A percentile compares a stretch with the other conserved stretches of the same genome.
phyloP scores from a whole-genome alignment of 441 rosid species.

The Euphorbia schlechtendalii region DNA sequence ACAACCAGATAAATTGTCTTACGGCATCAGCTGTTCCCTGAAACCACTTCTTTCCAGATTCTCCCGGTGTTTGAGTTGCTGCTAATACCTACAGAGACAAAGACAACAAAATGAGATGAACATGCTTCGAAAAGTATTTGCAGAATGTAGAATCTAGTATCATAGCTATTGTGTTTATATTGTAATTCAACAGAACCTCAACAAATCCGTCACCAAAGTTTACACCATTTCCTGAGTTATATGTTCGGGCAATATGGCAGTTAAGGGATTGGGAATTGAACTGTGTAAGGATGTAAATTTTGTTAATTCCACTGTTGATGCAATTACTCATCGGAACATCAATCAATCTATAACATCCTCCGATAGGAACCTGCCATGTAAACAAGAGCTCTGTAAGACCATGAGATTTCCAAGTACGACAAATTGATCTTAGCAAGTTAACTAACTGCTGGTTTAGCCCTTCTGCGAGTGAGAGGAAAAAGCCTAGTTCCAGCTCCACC shows the following conservation, averaged over 20 bases:
- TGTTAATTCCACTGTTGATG: slow-evolving; percentile 76
- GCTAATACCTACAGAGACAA: slow-evolving; percentile 51
- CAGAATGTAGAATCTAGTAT: neutral
- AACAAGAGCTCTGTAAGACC: neutral
- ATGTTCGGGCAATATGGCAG: slow-evolving; percentile 70
- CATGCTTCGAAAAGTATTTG: slow-evolving; percentile 1
- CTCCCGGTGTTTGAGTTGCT: slow-evolving; percentile 87
- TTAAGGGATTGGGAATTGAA: slow-evolving; percentile 86
- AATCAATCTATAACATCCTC: slow-evolving; percentile 81
- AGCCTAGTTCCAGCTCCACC: slow-evolving; percentile 90
- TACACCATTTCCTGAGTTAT: slow-evolving; percentile 59
- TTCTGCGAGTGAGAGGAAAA: slow-evolving; percentile 64
- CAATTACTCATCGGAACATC: slow-evolving; percentile 89
- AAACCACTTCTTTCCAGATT: slow-evolving; percentile 82
- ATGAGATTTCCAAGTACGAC: slow-evolving; percentile 1
- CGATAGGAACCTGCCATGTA: slow-evolving; percentile 66
- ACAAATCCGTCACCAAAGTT: slow-evolving; percentile 78
- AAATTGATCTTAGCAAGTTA: neutral
- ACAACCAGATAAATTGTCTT: slow-evolving; percentile 75
- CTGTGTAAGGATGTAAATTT: slow-evolving; percentile 81
- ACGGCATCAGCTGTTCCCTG: slow-evolving; percentile 96
- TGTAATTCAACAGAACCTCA: slow-evolving; percentile 45
- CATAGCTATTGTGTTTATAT: neutral
- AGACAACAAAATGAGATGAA: slow-evolving; percentile 13
- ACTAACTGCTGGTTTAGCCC: slow-evolving; percentile 89